Evolutionary conservation across 2,329 filamentous ascomycete species (phyloP).

Genomic region (Aureobasidium uvarum): DNA sequence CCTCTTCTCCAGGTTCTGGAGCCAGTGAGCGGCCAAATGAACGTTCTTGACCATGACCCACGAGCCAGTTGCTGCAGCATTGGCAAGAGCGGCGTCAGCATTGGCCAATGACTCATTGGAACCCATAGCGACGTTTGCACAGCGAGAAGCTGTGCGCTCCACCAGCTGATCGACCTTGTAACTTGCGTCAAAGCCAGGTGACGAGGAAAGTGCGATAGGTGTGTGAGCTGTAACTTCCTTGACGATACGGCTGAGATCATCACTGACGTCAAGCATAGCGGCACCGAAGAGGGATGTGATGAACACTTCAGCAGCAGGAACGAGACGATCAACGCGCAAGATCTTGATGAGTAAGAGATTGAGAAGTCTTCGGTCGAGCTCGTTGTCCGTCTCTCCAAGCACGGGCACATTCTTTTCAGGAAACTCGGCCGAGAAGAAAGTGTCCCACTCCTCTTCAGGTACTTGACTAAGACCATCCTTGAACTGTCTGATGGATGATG

Average conservation of each 20-base stretch:
- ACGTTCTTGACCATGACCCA: conserved; percentile 99
- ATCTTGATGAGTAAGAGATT: conserved; percentile 90
- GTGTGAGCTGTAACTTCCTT: conserved; percentile 78
- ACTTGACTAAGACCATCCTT: conserved; percentile 68
- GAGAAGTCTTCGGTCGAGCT: conserved; percentile 72
- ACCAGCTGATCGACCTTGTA: conserved; percentile 98
- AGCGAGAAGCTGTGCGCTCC: conserved; percentile 74
- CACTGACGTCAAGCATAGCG: conserved; percentile 76
- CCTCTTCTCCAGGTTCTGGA: conserved; percentile 95
- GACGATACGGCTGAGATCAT: conserved; percentile 82
- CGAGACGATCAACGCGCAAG: conserved; percentile 92
- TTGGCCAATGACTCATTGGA: conserved; percentile 90
- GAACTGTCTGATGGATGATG: conserved; percentile 68
- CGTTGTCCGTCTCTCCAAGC: conserved; percentile 64
- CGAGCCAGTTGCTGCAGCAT: conserved; percentile 83
- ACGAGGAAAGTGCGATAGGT: conserved; percentile 89
- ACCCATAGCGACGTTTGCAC: conserved; percentile 98
- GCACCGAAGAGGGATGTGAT: conserved; percentile 80
- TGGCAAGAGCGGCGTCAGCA: conserved; percentile 92
- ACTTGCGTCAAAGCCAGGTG: conserved; percentile 93
- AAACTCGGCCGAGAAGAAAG: conserved; percentile 79
- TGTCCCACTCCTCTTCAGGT: conserved; percentile 67
- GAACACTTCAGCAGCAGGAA: conserved; percentile 90
- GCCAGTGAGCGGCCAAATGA: conserved; percentile 90
- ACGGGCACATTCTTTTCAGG: conserved; percentile 80